Evolutionary conservation across 768 basidiomycete genomes (phyloP), one percentile per base, ranked within the genome.

Genomic region (Leccinellum luteum): DNA sequence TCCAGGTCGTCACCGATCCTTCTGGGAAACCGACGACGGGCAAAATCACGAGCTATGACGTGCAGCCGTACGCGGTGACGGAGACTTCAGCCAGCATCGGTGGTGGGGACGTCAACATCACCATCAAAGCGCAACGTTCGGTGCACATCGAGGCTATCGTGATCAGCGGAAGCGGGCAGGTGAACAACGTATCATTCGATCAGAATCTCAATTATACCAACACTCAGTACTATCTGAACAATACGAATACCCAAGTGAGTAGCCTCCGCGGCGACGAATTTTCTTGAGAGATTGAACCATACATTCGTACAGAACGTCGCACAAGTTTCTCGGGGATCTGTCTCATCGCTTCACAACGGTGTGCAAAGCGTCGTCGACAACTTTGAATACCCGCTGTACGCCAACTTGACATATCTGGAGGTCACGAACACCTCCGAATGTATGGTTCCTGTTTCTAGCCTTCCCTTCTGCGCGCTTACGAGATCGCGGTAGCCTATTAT

Each of bases 1-100:
- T 92, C 6, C 89, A 92, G 67, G 85, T 89, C 48, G 70, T 86
- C 58, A 84, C 83, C 1, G 87, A 90, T 66, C 69, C 82, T 8
- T 88, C 89, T 30, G 71, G 76, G 1, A 74, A 75, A 64, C 86
- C 77, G 4, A 91, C 90, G 3, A 89, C 83, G 1, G 90, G 90
- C 28, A 78, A 75, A 28, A 89, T 92, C 56, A 84, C 79, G 0
- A 63, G 64, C 9, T 87, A 90, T 63, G 70, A 78, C 17, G 88
- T 75, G 30, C 70, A 81, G 12, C 81, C 81, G 0, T 90, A 84
- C 61, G 85, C 88, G 3, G 58, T 70, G 43, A 75, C 85, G 4
- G 77, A 67, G 21, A 80, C 76, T 1, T 77, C 76, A 13, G 86
- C 75, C 14, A 82, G 57, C 70, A 63, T 67, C 52, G 76, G 55